Evolutionary conservation across 352 stramenopile species (phyloP).

Genomic region (Pythium plurisporium): DNA sequence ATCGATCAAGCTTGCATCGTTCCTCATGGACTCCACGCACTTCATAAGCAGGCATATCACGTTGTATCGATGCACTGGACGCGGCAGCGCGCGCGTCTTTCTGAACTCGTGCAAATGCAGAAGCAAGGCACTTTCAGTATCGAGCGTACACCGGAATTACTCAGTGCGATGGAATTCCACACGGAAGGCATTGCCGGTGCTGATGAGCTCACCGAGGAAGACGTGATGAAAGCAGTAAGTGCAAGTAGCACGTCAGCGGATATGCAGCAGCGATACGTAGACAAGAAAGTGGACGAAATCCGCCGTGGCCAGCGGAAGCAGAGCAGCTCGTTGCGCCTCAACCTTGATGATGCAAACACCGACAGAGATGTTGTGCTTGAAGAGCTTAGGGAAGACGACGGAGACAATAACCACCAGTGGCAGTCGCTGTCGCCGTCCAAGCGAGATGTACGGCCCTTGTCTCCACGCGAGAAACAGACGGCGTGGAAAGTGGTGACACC

Average conservation of each 20-base stretch:
- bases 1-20: constrained; percentile 64
- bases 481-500: constrained; percentile 44
- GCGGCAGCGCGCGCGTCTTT: constrained; percentile 40
- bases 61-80: constrained; percentile 63
- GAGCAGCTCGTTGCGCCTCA: constrained; percentile 33
- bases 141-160: constrained; percentile 58
- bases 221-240: constrained; percentile 26
- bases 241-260: constrained; percentile 13
- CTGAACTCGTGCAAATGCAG: constrained; percentile 72
- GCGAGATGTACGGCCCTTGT: constrained; percentile 39
- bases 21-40: constrained; percentile 36
- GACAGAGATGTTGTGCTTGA: constrained; percentile 22
- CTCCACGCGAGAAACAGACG: constrained; percentile 49
- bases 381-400: constrained; percentile 14
- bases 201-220: constrained; percentile 35
- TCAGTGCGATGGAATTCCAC: constrained; percentile 62
- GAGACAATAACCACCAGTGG: constrained; percentile 29
- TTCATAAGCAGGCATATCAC: constrained; percentile 54
- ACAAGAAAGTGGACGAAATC: constrained; percentile 60
- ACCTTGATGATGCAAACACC: constrained; percentile 25
- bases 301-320: constrained; percentile 54
- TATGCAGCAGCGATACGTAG: constrained; percentile 32
- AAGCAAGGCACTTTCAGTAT: constrained; percentile 76
- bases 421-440: constrained; percentile 55
- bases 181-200: constrained; percentile 57